Conservation (phyloP, 1,284 basidiomycete genomes). For the Malassezia furfur region DNA sequence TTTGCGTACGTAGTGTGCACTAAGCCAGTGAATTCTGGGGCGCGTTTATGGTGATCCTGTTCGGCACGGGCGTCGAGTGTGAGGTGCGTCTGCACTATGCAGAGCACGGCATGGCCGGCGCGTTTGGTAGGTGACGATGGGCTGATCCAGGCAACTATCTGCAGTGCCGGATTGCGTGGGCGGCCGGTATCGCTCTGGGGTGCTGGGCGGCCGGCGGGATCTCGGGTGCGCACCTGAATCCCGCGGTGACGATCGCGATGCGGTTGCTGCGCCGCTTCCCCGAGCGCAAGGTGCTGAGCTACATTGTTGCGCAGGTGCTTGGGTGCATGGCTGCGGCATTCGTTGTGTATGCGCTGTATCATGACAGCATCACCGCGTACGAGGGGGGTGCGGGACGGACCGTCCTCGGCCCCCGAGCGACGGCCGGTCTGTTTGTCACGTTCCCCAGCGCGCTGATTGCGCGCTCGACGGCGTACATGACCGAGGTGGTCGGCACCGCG, state of each 20-base stretch:
- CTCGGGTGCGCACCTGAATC: slow-evolving; percentile 29
- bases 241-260: slow-evolving; percentile 55
- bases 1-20: slow-evolving; percentile 1
- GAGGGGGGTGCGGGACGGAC: not conserved
- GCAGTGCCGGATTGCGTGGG: slow-evolving; percentile 32
- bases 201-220: slow-evolving; percentile 32
- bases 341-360: slow-evolving; percentile 65
- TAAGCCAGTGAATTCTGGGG: slow-evolving; percentile 25
- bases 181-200: slow-evolving; percentile 34
- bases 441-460: slow-evolving; percentile 50
- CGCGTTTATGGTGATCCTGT: slow-evolving; percentile 34
- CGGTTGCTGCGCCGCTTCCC: slow-evolving; percentile 66
- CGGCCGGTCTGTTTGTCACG: slow-evolving; percentile 63
- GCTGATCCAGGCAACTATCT: slow-evolving; percentile 27
- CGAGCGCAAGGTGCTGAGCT: slow-evolving; percentile 65
- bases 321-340: slow-evolving; percentile 63
- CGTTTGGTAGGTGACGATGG: slow-evolving; percentile 9
- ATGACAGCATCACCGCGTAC: slow-evolving; percentile 57
- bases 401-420: slow-evolving; percentile 32
- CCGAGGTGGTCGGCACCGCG: slow-evolving; percentile 30
- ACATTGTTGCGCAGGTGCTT: slow-evolving; percentile 62
- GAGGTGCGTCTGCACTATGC: slow-evolving; percentile 27
- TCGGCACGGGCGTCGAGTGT: slow-evolving; percentile 40
- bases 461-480: not conserved
- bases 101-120: slow-evolving; percentile 14